Conservation (phyloP, 441 rosid species). For the Manihot esculenta region DNA sequence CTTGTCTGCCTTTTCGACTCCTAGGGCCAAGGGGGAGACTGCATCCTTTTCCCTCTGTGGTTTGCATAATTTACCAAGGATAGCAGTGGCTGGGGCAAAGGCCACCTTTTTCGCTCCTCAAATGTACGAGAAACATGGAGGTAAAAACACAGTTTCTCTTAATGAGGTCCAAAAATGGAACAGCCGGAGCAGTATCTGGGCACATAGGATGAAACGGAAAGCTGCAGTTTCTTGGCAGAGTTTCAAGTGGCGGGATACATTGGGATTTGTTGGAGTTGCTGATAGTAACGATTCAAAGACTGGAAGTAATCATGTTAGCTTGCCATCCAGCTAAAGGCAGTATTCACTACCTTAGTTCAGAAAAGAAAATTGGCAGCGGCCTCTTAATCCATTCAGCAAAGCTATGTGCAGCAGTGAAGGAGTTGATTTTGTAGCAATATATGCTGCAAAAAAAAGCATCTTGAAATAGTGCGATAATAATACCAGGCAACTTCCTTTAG, state of each 20-base stretch:
- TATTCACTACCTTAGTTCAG: neutral
- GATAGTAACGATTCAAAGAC: neutral
- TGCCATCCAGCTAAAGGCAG: neutral
- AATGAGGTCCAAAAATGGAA: slow-evolving; percentile 24
- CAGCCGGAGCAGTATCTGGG: slow-evolving; percentile 19
- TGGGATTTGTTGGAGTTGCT: neutral
- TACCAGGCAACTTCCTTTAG: neutral
- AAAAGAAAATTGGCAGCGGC: neutral
- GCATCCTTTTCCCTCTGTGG: neutral
- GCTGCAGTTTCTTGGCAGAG: slow-evolving; percentile 29
- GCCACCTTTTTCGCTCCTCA: slow-evolving; percentile 24
- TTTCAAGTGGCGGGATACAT: slow-evolving; percentile 5
- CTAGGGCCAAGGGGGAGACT: slow-evolving; percentile 13
- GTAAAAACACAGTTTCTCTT: slow-evolving; percentile 10
- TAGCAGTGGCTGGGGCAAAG: slow-evolving; percentile 36
- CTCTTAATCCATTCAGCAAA: neutral
- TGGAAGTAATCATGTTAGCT: neutral
- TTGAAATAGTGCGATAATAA: neutral
- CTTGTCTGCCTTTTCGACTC: slow-evolving; percentile 27
- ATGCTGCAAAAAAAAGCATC: neutral
- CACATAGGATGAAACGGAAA: slow-evolving; percentile 29
- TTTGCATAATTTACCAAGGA: slow-evolving; percentile 21
- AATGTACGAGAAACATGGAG: slow-evolving; percentile 17
- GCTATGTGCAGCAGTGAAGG: neutral
- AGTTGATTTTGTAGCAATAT: neutral